Conservation (phyloP, 306 rosid species). For the Quercus glauca region DNA sequence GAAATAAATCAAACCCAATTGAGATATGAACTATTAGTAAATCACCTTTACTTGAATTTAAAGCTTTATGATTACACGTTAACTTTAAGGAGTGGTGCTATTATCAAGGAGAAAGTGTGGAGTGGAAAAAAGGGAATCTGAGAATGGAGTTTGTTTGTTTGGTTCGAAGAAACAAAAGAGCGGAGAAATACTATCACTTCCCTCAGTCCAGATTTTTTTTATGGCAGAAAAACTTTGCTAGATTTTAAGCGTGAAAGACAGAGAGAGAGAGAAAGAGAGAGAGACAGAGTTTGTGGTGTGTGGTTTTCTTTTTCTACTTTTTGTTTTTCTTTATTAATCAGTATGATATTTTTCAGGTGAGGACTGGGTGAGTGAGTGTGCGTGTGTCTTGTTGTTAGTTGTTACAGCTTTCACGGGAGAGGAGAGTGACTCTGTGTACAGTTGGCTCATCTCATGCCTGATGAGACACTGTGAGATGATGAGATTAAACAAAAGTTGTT, state of each 20-base stretch:
- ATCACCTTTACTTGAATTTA: slow-evolving; percentile 36
- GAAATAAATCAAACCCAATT: neutral
- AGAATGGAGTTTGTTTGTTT: slow-evolving; percentile 12
- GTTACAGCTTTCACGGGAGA: neutral
- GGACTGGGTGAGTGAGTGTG: neutral
- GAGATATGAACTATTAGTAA: neutral
- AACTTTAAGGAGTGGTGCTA: neutral
- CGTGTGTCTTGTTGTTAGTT: neutral
- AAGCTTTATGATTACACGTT: slow-evolving; percentile 15
- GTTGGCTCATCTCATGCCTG: neutral
- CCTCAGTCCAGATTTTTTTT: slow-evolving; percentile 21
- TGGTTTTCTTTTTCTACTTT: neutral
- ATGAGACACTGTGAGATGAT: no score
- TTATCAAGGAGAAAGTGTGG: slow-evolving; percentile 11
- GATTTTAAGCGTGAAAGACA: neutral
- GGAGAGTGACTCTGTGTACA: neutral
- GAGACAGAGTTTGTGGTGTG: slow-evolving; percentile 1
- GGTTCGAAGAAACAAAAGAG: slow-evolving; percentile 11
- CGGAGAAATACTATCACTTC: slow-evolving; percentile 1
- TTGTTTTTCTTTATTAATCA: neutral
- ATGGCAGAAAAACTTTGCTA: neutral
- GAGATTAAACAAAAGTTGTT: no score
- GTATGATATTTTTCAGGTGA: neutral
- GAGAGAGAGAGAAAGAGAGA: slow-evolving; percentile 10
- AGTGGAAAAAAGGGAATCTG: neutral